Evolutionary conservation across 306 rosid genomes (phyloP), one percentile per base, ranked within the genome.

Genomic region (Potentilla sterilis): DNA sequence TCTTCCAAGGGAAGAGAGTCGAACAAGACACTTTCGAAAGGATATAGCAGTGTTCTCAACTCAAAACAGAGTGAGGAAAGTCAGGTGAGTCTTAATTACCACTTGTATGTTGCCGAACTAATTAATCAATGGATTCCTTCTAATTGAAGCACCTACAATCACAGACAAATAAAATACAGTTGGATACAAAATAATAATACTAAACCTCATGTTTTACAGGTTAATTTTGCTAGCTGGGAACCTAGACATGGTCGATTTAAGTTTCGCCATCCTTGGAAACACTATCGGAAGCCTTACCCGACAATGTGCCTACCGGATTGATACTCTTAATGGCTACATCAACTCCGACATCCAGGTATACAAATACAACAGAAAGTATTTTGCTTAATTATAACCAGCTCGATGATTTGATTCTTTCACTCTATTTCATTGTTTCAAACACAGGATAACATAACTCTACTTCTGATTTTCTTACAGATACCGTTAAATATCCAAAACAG

Each of bases 211-310:
- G 37, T 46, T 73, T 58, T 57, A 34, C 38, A 83, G 89, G 84
- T 80, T 10, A 87, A 87, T 81, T 81, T 85, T 71, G 93, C 89
- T 15, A 80, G 85, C 63, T 89, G 91, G 91, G 91, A 89, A 62
- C 87, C 88, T 1, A 16, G 86, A 38, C 89, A 89, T 46, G 87
- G 88, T 2, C 67, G 51, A 13, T 89, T 87, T 62, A 61, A 75
- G 79, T 85, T 76, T 51, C 75, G 66, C 8, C 84, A 89, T 70
- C 91, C 93, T 0, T 89, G 89, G 89, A 75, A 82, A 62, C 91
- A 83, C 68, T 89, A 89, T 87, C 22, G 91, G 89, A 78, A 83
- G 67, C 77, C 62, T 85, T 6, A 77, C 81, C 4, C 80, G 88
- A 13, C 81, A 85, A 35, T 87, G 93, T 63, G 88, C 91, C 0